Percentiles rank a stretch among this genome's conserved stretches.
Evolutionary conservation across 306 rosid genomes (phyloP).

Genomic region (Astragalus membranaceus): DNA sequence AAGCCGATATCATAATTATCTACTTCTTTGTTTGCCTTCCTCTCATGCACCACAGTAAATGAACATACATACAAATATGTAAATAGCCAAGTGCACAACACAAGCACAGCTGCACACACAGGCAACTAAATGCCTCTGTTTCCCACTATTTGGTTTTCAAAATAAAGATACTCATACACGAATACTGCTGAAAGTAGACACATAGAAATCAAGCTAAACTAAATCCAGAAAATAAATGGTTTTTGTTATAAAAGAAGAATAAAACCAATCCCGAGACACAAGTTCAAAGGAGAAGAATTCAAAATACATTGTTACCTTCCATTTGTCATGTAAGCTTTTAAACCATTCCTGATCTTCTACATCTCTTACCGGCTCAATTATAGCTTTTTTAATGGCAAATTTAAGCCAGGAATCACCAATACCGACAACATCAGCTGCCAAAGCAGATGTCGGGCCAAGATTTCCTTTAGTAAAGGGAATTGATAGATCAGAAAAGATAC

Average conservation of each 20-base stretch:
- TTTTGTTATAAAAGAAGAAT: not conserved
- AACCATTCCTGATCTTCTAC: conserved; percentile 90
- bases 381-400: conserved; percentile 51
- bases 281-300: not conserved
- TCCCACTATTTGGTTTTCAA: not conserved
- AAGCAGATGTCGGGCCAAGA: conserved; percentile 47
- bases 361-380: conserved; percentile 66
- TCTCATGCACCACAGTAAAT: not conserved
- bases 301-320: conserved; percentile 74
- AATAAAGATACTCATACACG: not conserved
- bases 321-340: conserved; percentile 57
- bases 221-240: not conserved
- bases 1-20: not conserved
- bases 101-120: not conserved
- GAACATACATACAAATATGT: not conserved
- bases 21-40: not conserved
- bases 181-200: not conserved
- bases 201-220: conserved; percentile 4
- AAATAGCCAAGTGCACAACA: not conserved
- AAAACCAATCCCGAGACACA: not conserved
- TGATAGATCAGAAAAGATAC: conserved; percentile 62
- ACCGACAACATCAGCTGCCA: conserved; percentile 75
- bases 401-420: conserved; percentile 93
- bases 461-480: conserved; percentile 39
- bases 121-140: not conserved